Evolutionary conservation across 768 basidiomycete species (phyloP), one percentile per base, ranked within the genome.

Genomic region (Termitomyces eurrhizus): DNA sequence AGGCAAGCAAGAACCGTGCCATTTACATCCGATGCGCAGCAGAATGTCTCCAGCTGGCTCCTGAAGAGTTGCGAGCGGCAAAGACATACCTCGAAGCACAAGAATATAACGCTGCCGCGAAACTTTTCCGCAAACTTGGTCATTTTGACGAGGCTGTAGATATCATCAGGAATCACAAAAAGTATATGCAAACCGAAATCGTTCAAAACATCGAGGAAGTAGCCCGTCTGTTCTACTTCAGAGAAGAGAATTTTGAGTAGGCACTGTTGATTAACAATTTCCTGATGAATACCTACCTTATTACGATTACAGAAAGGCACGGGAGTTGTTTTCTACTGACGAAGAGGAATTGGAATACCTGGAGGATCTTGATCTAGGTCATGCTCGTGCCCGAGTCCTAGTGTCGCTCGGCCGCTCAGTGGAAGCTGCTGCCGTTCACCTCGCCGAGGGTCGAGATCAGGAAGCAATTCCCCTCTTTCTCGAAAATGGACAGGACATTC

Each of bases 311-410:
- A 88, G 88, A 24, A 72, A 80, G 68, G 78, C 78, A 26, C 57
- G 72, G 57, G 62, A 69, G 7, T 67, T 89, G 3, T 90, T 90
- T 60, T 61, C 73, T 0, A 73, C 78, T 0, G 70, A 76, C 0
- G 81, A 88, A 24, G 83, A 86, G 24, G 75, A 76, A 21, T 62
- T 86, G n/a, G 78, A 80, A 41, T 90, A 84, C 60, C 74, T 85
- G 18, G 80, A 86, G 57, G 77, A 83, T 4, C 77, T 77, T 48
- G 80, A 80, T 39, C 70, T 89, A 7, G 81, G 84, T 63, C 60
- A 75, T 13, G 78, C 82, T 7, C 82, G 75, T 7, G 80, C 80
- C 0, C 68, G 70, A 0, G 63, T 88, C 8, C 72, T 86, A 13
- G 73, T 75, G 33, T 69, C 71, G 4, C 72, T 78, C 12, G 78